Conservation (phyloP, 371 early-diverging fungal genomes). For the Rhizoclosmatium hyalinum region DNA sequence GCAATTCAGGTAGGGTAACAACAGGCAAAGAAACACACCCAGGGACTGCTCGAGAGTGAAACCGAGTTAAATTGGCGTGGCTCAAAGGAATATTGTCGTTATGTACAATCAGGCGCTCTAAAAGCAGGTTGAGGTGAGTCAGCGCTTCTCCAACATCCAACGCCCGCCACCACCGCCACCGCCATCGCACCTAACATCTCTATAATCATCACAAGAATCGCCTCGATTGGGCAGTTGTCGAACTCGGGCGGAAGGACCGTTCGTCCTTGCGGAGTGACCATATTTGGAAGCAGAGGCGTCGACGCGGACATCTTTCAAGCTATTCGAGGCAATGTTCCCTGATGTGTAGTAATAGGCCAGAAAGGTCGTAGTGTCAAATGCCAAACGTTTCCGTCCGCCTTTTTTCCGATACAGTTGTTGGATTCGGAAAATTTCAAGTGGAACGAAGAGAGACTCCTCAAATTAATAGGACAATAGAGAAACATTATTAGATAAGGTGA, state of each 20-base stretch:
- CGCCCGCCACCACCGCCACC: no score
- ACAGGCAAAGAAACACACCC: constrained; percentile 34
- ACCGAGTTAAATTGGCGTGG: constrained; percentile 84
- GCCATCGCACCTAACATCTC: constrained; percentile 43
- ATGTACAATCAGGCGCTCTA: constrained; percentile 42
- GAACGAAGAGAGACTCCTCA: no score
- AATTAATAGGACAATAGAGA: no score
- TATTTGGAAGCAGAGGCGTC: neutral
- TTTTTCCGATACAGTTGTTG: no score
- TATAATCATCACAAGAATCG: constrained; percentile 39
- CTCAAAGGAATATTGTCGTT: constrained; percentile 91
- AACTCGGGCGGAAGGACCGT: constrained; percentile 36
- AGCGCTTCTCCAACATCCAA: neutral
- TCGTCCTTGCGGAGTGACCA: constrained; percentile 6
- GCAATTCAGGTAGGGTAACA: neutral
- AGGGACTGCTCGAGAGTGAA: constrained; percentile 96
- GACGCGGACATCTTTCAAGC: neutral
- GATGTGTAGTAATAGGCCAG: no score
- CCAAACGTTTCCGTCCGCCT: no score
- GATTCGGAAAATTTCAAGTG: no score
- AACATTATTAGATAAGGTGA: no score
- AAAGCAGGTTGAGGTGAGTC: neutral
- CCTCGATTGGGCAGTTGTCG: constrained; percentile 37
- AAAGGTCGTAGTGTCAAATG: no score
- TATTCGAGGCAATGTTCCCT: neutral